Percentiles rank a stretch among this genome's conserved stretches.
These are phyloP conservation scores for Pleoardoris graminearum DNA, from an alignment of 2,329 filamentous ascomycete species.

Conservation along the genomic window DNA sequence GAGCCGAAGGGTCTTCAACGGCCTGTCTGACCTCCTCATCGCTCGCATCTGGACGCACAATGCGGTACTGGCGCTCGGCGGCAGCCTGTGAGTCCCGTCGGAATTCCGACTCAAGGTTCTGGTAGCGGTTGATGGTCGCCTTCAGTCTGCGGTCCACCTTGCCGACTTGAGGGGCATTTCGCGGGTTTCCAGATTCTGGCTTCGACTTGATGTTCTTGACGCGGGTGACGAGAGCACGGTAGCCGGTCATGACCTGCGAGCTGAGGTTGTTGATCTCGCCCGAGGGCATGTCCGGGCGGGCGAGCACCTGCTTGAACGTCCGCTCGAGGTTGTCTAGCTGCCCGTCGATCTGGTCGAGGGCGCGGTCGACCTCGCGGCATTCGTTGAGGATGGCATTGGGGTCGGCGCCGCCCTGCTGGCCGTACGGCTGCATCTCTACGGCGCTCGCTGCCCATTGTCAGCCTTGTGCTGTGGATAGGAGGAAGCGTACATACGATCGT, in stretches of 20 bases:
- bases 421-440: constrained; percentile 73
- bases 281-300: constrained; percentile 73
- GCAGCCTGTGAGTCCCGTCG: constrained; percentile 79
- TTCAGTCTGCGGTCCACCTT: constrained; percentile 80
- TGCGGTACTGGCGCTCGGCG: constrained; percentile 86
- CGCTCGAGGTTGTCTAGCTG: constrained; percentile 73
- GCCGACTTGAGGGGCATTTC: constrained; percentile 79
- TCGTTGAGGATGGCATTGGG: constrained; percentile 82
- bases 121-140: constrained; percentile 78
- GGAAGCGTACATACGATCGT: constrained; percentile 37
- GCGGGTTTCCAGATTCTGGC: constrained; percentile 71
- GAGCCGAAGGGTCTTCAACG: constrained; percentile 72
- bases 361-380: constrained; percentile 76
- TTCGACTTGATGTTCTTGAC: constrained; percentile 82
- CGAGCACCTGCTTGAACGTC: constrained; percentile 72
- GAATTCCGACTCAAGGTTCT: constrained; percentile 78
- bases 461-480: constrained; percentile 27
- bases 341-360: constrained; percentile 72
- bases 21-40: constrained; percentile 78
- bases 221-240: constrained; percentile 76
- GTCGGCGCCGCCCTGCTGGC: constrained; percentile 45
- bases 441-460: constrained; percentile 44
- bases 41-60: constrained; percentile 79
- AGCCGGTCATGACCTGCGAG: constrained; percentile 79
- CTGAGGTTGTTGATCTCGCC: constrained; percentile 73